Base-by-base conservation (phyloP, 169 alveolate genomes). In the Plasmodium berghei region DNA sequence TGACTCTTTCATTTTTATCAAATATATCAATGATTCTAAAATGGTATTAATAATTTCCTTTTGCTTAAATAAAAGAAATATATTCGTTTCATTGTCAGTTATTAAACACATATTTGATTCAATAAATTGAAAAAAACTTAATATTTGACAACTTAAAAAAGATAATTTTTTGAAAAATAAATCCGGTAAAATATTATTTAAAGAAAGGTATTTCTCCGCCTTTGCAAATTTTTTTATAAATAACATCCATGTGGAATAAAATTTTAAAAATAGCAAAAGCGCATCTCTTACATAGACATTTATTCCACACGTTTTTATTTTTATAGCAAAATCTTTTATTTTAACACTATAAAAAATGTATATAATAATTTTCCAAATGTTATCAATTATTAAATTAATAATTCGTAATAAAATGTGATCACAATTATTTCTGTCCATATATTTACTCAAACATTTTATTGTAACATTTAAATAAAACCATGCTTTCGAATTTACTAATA, bases 361-460 rank as follows among this genome's bases (percentile, higher is more conserved):
- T 55, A 67, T 67, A 16, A 83, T 56, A 16, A 83, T 83, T 69
- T 83, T 83, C 90, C 90, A 83, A 42, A 83, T 56, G 4, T 70
- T 83, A 22, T 66, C 89, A 20, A 75, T 64, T 63, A 75, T 63
- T 64, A 75, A 75, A 75, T 75, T 75, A 75, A 75, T 67, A 70
- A 75, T 45, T 48, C 26, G 52, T 22, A 46, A 42, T 16, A 49
- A n/a, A 28, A 63, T 63, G 10, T 16, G 45, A 73, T 73, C 40
- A 22, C 8, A 28, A 22, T 77, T 77, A 26, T 42, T 63, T 40
- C 24, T 62, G 9, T 49, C 49, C 16, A 83, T 8, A 83, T 83
- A 83, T 52, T 66, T 70, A 24, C 62, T 20, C 12, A 83, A 26
- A 67, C 77, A 61, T 67, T 83, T 83, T 22, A 83, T 48, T n/a